Evolutionary conservation across 768 basidiomycete genomes (phyloP), one percentile per base, ranked within the genome.

Genomic region (Suillus subaureus): DNA sequence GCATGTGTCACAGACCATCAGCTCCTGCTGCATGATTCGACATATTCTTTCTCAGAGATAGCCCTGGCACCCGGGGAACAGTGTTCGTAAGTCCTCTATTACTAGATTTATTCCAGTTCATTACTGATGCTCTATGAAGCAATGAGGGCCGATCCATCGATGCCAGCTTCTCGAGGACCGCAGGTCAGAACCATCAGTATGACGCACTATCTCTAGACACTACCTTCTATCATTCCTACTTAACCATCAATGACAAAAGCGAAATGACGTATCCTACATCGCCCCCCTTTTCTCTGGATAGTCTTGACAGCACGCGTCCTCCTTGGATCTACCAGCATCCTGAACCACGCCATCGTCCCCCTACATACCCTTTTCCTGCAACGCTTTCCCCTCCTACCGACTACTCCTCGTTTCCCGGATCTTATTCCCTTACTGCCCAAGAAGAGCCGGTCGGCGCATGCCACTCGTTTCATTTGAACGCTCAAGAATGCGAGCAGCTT

Each of bases 281-380:
- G 18, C 58, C 58, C 18, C 40, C 40, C 26, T 42, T 60, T 60
- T 42, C 39, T 21, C 58, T 42, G 28, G 58, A 60, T 60, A 42
- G 9, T 42, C 5, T 42, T 28, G 26, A 42, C 26, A 40, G 58
- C 40, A 18, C 26, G 1, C 40, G 26, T 9, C 18, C 58, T 18
- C 18, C 58, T 18, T 28, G 39, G 40, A 31, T 42, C 26, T 31
- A 28, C 40, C 58, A 42, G 4, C 26, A 42, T 42, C 18, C 15
- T 40, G 57, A 26, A 40, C 18, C 1, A 18, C 16, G 6, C n/a
- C 9, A 39, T 12, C 23, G 1, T 42, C 15, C 1, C 16, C 26
- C 57, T 28, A 18, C 18, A 7, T 18, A 40, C 7, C 58, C 28
- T 31, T 21, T 42, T 6, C 11, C 40, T 6, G 18, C 18, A 21